Evolutionary conservation across 495 filamentous ascomycete species (phyloP).

Genomic region (Penicillium steckii): DNA sequence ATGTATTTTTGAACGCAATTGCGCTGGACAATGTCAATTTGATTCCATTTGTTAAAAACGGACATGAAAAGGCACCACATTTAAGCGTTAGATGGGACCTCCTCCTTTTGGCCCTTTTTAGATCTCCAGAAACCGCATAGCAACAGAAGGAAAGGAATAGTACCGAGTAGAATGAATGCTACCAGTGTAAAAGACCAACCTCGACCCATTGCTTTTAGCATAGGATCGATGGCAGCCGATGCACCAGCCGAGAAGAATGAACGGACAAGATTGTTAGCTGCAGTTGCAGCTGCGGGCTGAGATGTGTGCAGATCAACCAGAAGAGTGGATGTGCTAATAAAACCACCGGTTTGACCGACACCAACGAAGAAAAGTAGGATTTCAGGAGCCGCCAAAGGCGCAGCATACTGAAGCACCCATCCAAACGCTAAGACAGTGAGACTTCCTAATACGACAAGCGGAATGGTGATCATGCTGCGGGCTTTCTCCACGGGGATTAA

Average conservation of each 20-base stretch:
- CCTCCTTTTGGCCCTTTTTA: background rate
- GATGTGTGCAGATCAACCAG: slow-evolving; percentile 59
- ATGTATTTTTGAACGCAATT: background rate
- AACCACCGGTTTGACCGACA: slow-evolving; percentile 48
- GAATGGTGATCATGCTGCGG: slow-evolving; percentile 13
- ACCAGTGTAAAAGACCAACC: slow-evolving; percentile 45
- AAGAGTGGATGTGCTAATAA: slow-evolving; percentile 38
- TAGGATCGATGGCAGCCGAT: slow-evolving; percentile 55
- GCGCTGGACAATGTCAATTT: background rate
- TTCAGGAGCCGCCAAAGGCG: slow-evolving; percentile 46
- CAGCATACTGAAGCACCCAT: slow-evolving; percentile 30
- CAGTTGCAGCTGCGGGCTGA: slow-evolving; percentile 58
- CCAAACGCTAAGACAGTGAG: slow-evolving; percentile 18
- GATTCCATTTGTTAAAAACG: too few species aligned
- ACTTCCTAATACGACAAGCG: slow-evolving; percentile 12
- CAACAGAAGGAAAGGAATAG: slow-evolving; percentile 17
- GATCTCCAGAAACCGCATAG: slow-evolving; percentile 10
- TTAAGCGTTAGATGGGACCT: background rate
- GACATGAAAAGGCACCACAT: too few species aligned
- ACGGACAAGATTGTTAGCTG: slow-evolving; percentile 63
- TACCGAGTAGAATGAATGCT: slow-evolving; percentile 20
- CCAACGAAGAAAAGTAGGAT: slow-evolving; percentile 55
- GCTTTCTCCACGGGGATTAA: slow-evolving; percentile 17
- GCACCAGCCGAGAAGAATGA: slow-evolving; percentile 61
- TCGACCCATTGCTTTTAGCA: slow-evolving; percentile 57